These are phyloP conservation scores for Combretum micranthum DNA, from an alignment of 345 rosid genomes.

Conservation along the genomic window DNA sequence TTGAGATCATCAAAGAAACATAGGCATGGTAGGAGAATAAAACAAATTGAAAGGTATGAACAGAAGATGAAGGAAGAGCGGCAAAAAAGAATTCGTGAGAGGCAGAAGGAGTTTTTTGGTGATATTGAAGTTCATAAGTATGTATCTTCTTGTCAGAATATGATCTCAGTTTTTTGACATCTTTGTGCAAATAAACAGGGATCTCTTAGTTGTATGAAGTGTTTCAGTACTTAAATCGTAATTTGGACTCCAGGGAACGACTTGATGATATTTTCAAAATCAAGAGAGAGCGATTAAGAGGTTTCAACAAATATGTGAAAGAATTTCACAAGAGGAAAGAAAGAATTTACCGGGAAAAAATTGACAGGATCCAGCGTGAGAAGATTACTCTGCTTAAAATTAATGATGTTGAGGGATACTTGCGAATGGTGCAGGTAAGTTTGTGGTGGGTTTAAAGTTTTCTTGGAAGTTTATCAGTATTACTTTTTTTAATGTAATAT, in stretches of 20 bases:
- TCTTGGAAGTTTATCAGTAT: neutral
- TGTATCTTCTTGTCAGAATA: constrained; percentile 5
- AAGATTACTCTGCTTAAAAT: constrained; percentile 87
- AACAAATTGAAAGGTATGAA: constrained; percentile 79
- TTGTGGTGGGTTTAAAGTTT: constrained; percentile 13
- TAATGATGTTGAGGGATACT: constrained; percentile 94
- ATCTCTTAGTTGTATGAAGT: constrained; percentile 1
- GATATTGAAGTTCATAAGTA: constrained; percentile 94
- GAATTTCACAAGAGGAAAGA: constrained; percentile 93
- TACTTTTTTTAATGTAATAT: constrained; percentile 10
- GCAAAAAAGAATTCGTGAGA: constrained; percentile 87
- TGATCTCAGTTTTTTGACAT: neutral
- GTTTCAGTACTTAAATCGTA: constrained; percentile 13
- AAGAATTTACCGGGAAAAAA: constrained; percentile 83
- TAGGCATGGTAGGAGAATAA: constrained; percentile 84
- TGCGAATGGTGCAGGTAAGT: constrained; percentile 91
- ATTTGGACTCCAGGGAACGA: constrained; percentile 58
- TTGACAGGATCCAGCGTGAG: constrained; percentile 92
- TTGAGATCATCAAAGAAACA: constrained; percentile 72
- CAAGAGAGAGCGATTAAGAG: constrained; percentile 87
- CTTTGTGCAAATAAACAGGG: neutral
- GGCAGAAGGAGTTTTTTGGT: constrained; percentile 91
- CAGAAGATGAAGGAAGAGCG: constrained; percentile 94
- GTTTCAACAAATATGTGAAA: constrained; percentile 77
- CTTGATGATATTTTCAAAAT: constrained; percentile 73